phyloP scores from a whole-genome alignment of 208 protist genomes.

The Leishmania gerbilli region DNA sequence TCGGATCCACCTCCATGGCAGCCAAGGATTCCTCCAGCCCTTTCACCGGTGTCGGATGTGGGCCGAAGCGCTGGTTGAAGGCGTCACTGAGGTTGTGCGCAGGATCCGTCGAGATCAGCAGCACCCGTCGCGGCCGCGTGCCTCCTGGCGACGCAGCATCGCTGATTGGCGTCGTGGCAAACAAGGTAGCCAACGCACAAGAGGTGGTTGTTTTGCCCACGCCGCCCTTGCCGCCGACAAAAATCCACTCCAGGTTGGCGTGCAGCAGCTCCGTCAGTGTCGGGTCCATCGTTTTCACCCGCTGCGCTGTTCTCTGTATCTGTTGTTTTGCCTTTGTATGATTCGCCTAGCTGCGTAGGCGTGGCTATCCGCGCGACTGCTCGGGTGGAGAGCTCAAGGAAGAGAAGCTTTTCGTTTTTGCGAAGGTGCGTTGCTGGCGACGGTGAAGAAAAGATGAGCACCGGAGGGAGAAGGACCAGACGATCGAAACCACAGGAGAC shows the following conservation, averaged over 20 bases:
- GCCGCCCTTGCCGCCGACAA: constrained; percentile 98
- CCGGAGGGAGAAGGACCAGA: neutral
- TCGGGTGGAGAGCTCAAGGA: neutral
- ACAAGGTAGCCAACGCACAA: constrained; percentile 90
- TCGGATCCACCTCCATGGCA: constrained; percentile 95
- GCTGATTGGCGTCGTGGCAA: constrained; percentile 81
- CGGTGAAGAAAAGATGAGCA: neutral
- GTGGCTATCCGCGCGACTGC: neutral
- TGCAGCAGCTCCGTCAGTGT: constrained; percentile 48
- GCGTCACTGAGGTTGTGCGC: constrained; percentile 99
- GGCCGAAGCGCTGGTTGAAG: constrained; percentile 95
- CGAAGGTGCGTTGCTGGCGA: neutral
- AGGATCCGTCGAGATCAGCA: constrained; percentile 99
- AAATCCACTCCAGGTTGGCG: constrained; percentile 73
- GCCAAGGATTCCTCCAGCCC: constrained; percentile 80
- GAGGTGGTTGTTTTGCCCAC: constrained; percentile 98
- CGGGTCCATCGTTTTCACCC: constrained; percentile 32
- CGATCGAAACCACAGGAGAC: neutral
- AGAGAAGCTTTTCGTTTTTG: too few species aligned
- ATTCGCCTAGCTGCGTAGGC: neutral
- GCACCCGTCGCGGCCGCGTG: constrained; percentile 69
- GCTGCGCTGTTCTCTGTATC: neutral
- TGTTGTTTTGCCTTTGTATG: too few species aligned
- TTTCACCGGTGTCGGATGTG: constrained; percentile 85
- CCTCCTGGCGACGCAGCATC: constrained; percentile 20